Base-by-base conservation (phyloP, 805 yeast genomes). In the Saccharomycopsis sp. region DNA sequence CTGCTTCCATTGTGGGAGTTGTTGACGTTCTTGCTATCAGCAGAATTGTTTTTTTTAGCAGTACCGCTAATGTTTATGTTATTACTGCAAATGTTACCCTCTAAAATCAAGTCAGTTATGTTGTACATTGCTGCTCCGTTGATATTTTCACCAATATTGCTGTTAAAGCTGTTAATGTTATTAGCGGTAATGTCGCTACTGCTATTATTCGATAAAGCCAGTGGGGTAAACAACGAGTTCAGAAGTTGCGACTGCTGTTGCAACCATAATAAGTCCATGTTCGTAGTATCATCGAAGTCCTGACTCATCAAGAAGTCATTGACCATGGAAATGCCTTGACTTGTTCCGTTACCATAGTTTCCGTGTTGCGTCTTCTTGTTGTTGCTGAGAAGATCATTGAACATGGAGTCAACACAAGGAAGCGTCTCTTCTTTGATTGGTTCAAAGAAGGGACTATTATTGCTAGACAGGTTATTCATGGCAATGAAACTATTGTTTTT, bases 401-500 rank as follows among this genome's bases (percentile, higher is more conserved):
- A 34, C 15, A 55, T 40, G 8, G 58, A 37, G n/a, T 37, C 34
- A 9, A 23, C 60, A 24, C 40, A 29, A 34, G 18, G 34, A 7
- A 54, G 20, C 4, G 24, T n/a, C 9, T 55, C 55, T 29, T 55
- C 61, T 12, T 56, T 41, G 16, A 52, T 56, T 2, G 61, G 61
- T 24, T 52, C 61, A 34, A 56, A 56, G 53, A 58, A 58, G 18
- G 61, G 61, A 20, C 54, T 48, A 40, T 55, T 47, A 47, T 55
- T 23, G 29, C 15, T 15, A 20, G 57, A 24, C 44, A 8, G 16
- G 40, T 37, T 14, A 15, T 24, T 21, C 21, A 24, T 24, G 41
- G 48, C 48, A 18, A 18, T 18, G 21, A 44, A 18, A 44, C 21
- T 16, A 5, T 44, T 44, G 21, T 44, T 44, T 44, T n/a, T 52